phyloP scores from a whole-genome alignment of 805 yeast genomes.

The Candida boidinii region DNA sequence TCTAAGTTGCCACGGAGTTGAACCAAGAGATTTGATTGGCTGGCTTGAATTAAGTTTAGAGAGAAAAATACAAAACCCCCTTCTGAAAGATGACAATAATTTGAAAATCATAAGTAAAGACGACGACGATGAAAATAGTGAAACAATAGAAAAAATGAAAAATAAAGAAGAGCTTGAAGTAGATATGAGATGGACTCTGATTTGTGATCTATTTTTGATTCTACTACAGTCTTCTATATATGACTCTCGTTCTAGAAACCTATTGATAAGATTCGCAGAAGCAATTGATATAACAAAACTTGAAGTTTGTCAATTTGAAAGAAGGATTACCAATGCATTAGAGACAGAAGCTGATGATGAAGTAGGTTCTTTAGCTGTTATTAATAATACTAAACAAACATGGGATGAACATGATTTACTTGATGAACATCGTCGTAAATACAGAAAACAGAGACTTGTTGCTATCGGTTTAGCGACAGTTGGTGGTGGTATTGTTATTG shows the following conservation, averaged over 20 bases:
- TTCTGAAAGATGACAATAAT: conserved; percentile 19
- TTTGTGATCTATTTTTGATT: conserved; percentile 82
- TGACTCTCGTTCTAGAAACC: conserved; percentile 80
- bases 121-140: conserved; percentile 4
- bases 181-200: conserved; percentile 87
- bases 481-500: conserved; percentile 92
- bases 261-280: conserved; percentile 62
- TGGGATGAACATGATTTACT: conserved; percentile 69
- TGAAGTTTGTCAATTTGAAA: conserved; percentile 82
- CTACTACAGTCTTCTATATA: conserved; percentile 77
- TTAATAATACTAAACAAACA: conserved; percentile 33
- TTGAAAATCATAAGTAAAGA: conserved; percentile 6
- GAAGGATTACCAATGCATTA: conserved; percentile 81
- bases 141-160: conserved; percentile 19
- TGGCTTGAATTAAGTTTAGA: conserved; percentile 34
- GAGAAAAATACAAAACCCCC: conserved; percentile 44
- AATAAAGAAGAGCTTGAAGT: conserved; percentile 38
- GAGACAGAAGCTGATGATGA: conserved; percentile 82
- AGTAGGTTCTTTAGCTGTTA: conserved; percentile 15
- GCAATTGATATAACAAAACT: conserved; percentile 48
- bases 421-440: conserved; percentile 59
- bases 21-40: conserved; percentile 61
- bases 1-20: conserved; percentile 76
- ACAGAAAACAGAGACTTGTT: conserved; percentile 59
- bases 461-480: conserved; percentile 92